Base-by-base conservation (phyloP, 176 grass and related monocot species). In the Ampelocalamus luodianensis region DNA sequence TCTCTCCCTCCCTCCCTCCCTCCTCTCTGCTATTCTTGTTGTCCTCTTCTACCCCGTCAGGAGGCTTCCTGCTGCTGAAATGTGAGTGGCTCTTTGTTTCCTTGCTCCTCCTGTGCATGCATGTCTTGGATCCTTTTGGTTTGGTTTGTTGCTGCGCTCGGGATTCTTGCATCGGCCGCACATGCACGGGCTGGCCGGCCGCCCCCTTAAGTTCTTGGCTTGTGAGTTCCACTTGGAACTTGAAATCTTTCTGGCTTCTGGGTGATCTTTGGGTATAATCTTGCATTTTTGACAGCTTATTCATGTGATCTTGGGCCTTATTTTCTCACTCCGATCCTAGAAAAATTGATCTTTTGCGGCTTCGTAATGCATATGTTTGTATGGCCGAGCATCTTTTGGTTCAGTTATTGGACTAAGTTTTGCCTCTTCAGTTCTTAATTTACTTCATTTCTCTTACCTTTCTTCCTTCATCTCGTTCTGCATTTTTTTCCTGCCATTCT, bases 41-140 rank as follows among this genome's bases (percentile, higher is more conserved):
- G 44, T 51, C 56, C 38, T 68, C 71, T 60, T 81, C 46, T 23
- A 14, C 60, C 82, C 61, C 71, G 10, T 85, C 50, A 60, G 62
- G 17, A 48, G 44, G 17, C 51, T 23, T 29, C 8, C 71, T 48
- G 75, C 82, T 51, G 82, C 77, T 50, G 79, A 86, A 86, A 82
- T 72, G 88, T 90, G 79, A 90, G 88, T 90, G 88, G 68, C n/a
- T 36, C 55, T 23, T 84, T 87, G 27, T 38, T 26, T 59, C 42
- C 34, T 36, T 38, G 15, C 49, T 39, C 14, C 49, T 27, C 8
- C 49, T 14, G 20, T 32, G 80, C 44, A 22, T 64, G 86, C 43
- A 51, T 56, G 65, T 65, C 53, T 79, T 87, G 79, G 79, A 90
- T 77, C 79, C 72, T 82, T 62, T 7, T 51, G 65, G 44, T 51